Base-by-base conservation (phyloP, 2,329 filamentous ascomycete genomes). In the Nothophaeocryptopus gaeumannii region DNA sequence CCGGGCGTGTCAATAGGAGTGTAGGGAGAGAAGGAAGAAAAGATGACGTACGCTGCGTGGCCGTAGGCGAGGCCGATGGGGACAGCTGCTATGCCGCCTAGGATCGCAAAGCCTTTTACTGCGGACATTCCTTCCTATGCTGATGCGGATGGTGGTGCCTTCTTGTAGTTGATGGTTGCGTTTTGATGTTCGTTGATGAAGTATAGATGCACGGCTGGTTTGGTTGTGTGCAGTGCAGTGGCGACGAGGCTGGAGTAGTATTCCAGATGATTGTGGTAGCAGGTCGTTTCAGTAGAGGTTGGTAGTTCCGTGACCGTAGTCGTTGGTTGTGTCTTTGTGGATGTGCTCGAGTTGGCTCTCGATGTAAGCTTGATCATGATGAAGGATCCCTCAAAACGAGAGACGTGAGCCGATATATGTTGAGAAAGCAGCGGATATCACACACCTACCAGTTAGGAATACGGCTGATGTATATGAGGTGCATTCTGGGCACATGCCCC, bases 131-230 rank as follows among this genome's bases (percentile, higher is more conserved):
- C 31, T 42, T 41, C 26, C 7, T 48, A 48, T 36, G 35, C 39
- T 35, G 39, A 38, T 29, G 42, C 39, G n/a, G 16, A 36, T 47
- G 45, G 16, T 46, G 26, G 11, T 35, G 9, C 15, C 20, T 9
- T 34, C 31, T 45, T 38, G 33, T 31, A 1, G 13, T 15, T 15
- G 40, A 33, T 26, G 33, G 34, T 29, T 13, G n/a, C 26, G 33
- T 45, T 13, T 11, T 39, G 31, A 16, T 48, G 40, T 20, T 36
- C 45, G 16, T 48, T 40, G 14, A 53, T 26, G 16, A 48, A 48
- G 37, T 53, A 49, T 29, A 53, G 41, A 13, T 53, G 50, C 36
- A 49, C 45, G 26, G 45, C 47, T 12, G 50, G 45, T 34, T 42
- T 46, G 11, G 34, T 45, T 13, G 50, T 53, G n/a, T 53, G 50